These are phyloP conservation scores for Puccinia triticina DNA, from an alignment of 1,284 basidiomycete genomes.

Conservation along the genomic window DNA sequence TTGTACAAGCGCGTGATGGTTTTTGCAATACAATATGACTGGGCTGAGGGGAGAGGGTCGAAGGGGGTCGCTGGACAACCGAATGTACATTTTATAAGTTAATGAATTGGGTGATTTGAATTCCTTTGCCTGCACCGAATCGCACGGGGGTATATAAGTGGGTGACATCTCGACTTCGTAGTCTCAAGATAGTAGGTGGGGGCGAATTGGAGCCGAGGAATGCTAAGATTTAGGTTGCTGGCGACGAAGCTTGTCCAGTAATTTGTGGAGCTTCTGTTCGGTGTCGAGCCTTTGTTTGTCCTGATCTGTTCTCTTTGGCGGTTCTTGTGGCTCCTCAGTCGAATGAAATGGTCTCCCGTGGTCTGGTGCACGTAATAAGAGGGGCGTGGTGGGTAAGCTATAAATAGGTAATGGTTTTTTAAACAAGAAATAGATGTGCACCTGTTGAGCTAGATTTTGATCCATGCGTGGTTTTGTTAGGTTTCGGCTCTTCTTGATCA, in stretches of 20 bases:
- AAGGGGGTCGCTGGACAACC: too few species aligned
- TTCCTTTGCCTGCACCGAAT: too few species aligned
- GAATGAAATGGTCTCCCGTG: not conserved
- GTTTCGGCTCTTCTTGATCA: not conserved
- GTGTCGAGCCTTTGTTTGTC: conserved; percentile 3
- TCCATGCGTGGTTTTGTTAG: not conserved
- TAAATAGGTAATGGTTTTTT: not conserved
- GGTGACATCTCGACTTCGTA: too few species aligned
- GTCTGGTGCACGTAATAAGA: not conserved
- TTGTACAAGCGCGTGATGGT: too few species aligned
- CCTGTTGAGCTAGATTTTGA: not conserved
- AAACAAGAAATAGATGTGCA: not conserved
- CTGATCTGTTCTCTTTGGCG: not conserved
- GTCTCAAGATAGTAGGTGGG: not conserved
- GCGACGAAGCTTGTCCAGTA: conserved; percentile 32
- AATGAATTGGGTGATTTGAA: too few species aligned
- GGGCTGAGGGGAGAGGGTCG: too few species aligned
- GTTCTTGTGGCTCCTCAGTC: not conserved
- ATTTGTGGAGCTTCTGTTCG: conserved; percentile 1
- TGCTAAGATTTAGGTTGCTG: conserved; percentile 4
- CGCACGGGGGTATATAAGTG: too few species aligned
- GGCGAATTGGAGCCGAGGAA: not conserved
- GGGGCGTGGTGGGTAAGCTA: not conserved
- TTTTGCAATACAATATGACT: too few species aligned
- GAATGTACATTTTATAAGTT: too few species aligned